These are phyloP conservation scores for Solanum bukasovii DNA, from an alignment of 257 asterid species.

Conservation along the genomic window DNA sequence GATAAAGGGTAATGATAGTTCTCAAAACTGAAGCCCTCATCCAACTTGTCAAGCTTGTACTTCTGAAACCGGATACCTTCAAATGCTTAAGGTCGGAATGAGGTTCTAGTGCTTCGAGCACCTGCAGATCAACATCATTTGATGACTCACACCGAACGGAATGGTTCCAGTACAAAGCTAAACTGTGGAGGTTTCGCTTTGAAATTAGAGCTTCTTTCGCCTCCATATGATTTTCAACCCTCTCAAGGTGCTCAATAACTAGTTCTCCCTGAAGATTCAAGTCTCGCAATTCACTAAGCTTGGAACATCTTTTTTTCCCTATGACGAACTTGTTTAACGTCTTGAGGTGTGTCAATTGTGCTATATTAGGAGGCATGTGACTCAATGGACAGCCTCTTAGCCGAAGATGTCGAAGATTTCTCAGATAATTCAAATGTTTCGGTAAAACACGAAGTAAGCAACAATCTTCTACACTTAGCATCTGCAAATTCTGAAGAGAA, in stretches of 20 bases:
- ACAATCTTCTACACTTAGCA: slow-evolving; percentile 11
- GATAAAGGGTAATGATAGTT: background rate
- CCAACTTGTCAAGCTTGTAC: slow-evolving; percentile 16
- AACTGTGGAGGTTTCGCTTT: slow-evolving; percentile 5
- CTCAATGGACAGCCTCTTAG: background rate
- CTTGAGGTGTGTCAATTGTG: slow-evolving; percentile 12
- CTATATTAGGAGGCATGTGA: slow-evolving; percentile 17
- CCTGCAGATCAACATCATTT: background rate
- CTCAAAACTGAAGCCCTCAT: slow-evolving; percentile 4
- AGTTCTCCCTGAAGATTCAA: slow-evolving; percentile 19
- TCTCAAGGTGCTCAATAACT: slow-evolving; percentile 9
- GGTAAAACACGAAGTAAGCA: slow-evolving; percentile 5
- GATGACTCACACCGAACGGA: background rate
- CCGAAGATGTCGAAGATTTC: slow-evolving; percentile 1
- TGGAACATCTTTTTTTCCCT: slow-evolving; percentile 4
- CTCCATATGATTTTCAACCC: slow-evolving; percentile 5
- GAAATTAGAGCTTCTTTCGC: slow-evolving; percentile 12
- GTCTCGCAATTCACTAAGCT: slow-evolving; percentile 10
- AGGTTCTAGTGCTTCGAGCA: slow-evolving; percentile 15
- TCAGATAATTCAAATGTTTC: background rate
- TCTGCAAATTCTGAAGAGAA: slow-evolving; percentile 22
- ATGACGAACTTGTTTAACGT: slow-evolving; percentile 16
- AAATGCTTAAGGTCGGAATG: slow-evolving; percentile 1
- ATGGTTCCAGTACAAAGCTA: slow-evolving; percentile 2
- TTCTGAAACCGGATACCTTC: background rate